Evolutionary conservation across 768 basidiomycete genomes (phyloP).

Genomic region (Mycena galericulata): DNA sequence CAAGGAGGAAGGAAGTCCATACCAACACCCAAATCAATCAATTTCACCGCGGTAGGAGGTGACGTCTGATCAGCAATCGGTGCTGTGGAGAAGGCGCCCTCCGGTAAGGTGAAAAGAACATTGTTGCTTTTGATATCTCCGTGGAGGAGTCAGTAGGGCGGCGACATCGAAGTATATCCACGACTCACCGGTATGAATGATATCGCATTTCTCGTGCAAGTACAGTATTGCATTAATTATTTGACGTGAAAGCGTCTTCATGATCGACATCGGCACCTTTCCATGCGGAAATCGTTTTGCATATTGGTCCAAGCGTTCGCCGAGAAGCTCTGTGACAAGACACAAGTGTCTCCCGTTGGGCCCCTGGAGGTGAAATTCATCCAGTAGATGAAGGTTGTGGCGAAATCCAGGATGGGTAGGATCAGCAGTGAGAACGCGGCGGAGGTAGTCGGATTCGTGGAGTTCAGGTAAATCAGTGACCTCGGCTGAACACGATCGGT

Average conservation of each 20-base stretch:
- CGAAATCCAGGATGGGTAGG: slow-evolving; percentile 23
- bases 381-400: slow-evolving; percentile 24
- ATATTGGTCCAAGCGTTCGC: slow-evolving; percentile 18
- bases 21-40: slow-evolving; percentile 25
- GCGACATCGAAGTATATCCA: not conserved
- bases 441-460: slow-evolving; percentile 12
- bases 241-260: not conserved
- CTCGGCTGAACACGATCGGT: slow-evolving; percentile 11
- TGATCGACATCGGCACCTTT: not conserved
- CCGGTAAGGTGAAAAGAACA: slow-evolving; percentile 7
- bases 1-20: not conserved
- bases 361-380: slow-evolving; percentile 17
- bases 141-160: not conserved
- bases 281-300: slow-evolving; percentile 1
- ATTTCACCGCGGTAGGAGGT: slow-evolving; percentile 23
- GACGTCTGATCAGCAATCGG: not conserved
- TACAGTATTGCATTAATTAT: slow-evolving; percentile 8
- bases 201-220: slow-evolving; percentile 25
- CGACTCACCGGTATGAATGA: slow-evolving; percentile 15
- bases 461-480: slow-evolving; percentile 14
- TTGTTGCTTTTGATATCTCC: slow-evolving; percentile 28
- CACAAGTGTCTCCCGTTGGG: slow-evolving; percentile 21
- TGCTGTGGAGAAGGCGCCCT: not conserved
- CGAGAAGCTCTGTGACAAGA: slow-evolving; percentile 23
- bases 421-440: slow-evolving; percentile 23